Evolutionary conservation across 1,284 basidiomycete genomes (phyloP), one percentile per base, ranked within the genome.

Genomic region (Fomitopsis palustris): DNA sequence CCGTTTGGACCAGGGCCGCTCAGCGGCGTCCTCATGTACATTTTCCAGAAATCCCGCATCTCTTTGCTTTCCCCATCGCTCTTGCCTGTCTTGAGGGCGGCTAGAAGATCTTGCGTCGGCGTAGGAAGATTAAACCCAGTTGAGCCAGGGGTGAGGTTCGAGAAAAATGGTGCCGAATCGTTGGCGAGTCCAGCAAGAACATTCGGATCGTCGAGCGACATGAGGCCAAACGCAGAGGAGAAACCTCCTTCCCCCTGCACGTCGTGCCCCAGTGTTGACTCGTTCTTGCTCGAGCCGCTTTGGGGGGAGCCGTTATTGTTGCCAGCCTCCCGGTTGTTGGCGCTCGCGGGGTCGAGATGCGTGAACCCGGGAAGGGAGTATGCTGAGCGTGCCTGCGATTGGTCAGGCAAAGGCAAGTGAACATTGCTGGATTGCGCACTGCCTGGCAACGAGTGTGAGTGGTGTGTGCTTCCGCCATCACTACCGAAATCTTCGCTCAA

Each of bases 21-120:
- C n/a, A 86, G 70, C 25, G 88, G 88, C 19, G 87, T 90, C 49
- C 83, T 79, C 75, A 91, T 81, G 67, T 87, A 91, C 65, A 83
- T 78, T 72, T 81, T 88, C 90, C 89, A 92, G 65, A 90, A 85
- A 57, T 90, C 87, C 54, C 79, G 77, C 66, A 89, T 67, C 64
- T 90, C 86, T 60, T 79, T 77, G 62, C 77, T 75, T 52, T 87
- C 86, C 38, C 65, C 72, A 47, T 82, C 76, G 65, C 79, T 71
- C 62, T 77, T 69, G 29, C 67, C 64, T 19, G 62, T 69, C 62
- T 67, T 72, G 41, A 68, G 61, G 55, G 63, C 68, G 19, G 64
- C 66, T 54, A 66, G 58, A 29, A 65, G 53, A 54, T 67, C 68
- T 56, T 61, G 72, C 23, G 65, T 72, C 45, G 65, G 67, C 6